Evolutionary conservation across 805 yeast genomes (phyloP), one percentile per base, ranked within the genome.

Genomic region (Monosporozyma solicola): DNA sequence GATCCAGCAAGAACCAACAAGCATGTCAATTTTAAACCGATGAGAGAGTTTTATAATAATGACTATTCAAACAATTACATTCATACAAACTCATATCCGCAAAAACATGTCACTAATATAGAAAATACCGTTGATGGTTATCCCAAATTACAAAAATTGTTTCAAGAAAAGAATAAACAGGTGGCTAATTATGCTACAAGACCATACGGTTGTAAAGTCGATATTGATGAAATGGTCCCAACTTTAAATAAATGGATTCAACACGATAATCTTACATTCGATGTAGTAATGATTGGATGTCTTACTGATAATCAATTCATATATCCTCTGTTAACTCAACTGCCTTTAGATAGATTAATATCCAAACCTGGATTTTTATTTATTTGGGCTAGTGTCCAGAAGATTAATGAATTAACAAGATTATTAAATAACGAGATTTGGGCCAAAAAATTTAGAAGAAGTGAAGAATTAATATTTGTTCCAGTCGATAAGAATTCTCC

Each of bases 231-330:
- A 51, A 82, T 89, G 67, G 73, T 80, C 6, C 77, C 78, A 1
- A 75, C 78, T 0, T 70, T 91, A 53, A 76, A 79, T 53, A 63
- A 67, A 22, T 86, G 96, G 95, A 79, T 81, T 33, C 66, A 70
- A 16, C 72, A 72, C 20, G 80, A 82, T 53, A 74, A 77, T 7
- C 62, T 87, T 41, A 80, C 79, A 55, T 92, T 91, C 67, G 97
- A 91, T 65, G 95, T 89, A 10, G 85, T 92, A 13, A 88, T 92
- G 95, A 81, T 91, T 52, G 95, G 96, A 1, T 92, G 94, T 2
- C 73, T 92, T 50, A 79, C 85, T 1, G 91, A 86, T 57, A 82
- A 85, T 61, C 90, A 83, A 61, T 77, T 85, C 52, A 72, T 86
- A 20, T 74, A 79, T 46, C 85, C 87, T 0, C 60, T 84, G 2